Conservation (phyloP, 768 basidiomycete species). For the Neoboletus subvelutipes region DNA sequence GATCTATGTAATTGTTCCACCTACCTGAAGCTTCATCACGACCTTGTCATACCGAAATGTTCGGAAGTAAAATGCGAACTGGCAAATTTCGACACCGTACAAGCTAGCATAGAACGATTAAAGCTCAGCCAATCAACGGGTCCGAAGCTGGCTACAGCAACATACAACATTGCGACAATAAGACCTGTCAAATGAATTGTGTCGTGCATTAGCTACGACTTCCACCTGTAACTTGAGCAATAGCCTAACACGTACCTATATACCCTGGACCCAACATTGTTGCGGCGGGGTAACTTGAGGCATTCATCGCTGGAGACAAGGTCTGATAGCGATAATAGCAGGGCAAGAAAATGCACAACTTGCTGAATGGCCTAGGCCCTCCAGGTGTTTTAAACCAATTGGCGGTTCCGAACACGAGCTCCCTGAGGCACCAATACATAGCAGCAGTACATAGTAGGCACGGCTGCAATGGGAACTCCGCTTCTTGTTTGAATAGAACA, state of each 20-base stretch:
- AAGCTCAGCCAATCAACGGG: background rate
- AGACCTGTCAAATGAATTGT: background rate
- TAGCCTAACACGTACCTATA: conserved; percentile 4
- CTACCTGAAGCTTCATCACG: conserved; percentile 4
- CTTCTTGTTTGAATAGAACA: background rate
- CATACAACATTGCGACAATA: conserved; percentile 3
- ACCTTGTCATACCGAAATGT: conserved; percentile 1
- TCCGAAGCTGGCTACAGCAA: background rate
- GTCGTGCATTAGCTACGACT: background rate
- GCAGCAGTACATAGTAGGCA: background rate
- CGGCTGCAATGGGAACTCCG: background rate
- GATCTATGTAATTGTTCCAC: background rate
- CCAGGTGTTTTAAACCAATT: background rate
- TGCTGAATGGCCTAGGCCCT: background rate
- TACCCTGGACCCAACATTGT: conserved; percentile 2
- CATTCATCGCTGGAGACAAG: background rate
- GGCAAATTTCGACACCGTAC: conserved; percentile 8
- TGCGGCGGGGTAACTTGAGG: background rate
- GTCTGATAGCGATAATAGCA: background rate
- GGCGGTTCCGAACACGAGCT: background rate
- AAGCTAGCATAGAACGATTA: background rate
- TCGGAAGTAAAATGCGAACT: conserved; percentile 9
- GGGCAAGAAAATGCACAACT: background rate
- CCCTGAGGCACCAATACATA: background rate
- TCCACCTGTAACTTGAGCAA: no score